Conservation (phyloP, 345 rosid genomes). For the Ceriops zippeliana region DNA sequence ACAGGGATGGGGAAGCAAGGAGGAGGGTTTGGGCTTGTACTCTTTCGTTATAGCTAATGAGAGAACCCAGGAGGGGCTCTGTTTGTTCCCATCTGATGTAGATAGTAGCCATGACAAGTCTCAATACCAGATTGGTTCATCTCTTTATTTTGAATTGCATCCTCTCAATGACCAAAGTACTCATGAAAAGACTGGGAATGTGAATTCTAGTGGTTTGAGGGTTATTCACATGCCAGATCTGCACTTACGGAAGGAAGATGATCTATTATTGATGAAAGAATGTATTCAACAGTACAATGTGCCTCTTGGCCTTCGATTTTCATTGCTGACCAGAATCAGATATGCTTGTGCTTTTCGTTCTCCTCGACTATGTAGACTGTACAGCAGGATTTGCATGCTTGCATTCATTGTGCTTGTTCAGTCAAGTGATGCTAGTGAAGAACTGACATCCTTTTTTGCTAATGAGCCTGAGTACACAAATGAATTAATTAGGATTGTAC, state of each 20-base stretch:
- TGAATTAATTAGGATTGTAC: constrained; percentile 86
- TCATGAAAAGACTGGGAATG: constrained; percentile 32
- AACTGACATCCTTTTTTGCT: constrained; percentile 78
- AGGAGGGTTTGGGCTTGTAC: constrained; percentile 90
- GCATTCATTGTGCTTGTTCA: constrained; percentile 94
- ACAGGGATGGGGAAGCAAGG: constrained; percentile 99
- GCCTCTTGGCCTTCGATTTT: constrained; percentile 73
- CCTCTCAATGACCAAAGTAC: constrained; percentile 42
- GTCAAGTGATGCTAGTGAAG: constrained; percentile 90
- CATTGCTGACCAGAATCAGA: constrained; percentile 84
- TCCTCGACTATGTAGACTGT: constrained; percentile 76
- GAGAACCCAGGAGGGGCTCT: constrained; percentile 72
- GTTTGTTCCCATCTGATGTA: constrained; percentile 71
- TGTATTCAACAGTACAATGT: constrained; percentile 74
- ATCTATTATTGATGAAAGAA: constrained; percentile 65
- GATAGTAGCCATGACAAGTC: constrained; percentile 57
- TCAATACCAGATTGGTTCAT: constrained; percentile 70
- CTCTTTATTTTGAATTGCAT: constrained; percentile 85
- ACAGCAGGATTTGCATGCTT: constrained; percentile 89
- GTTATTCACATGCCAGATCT: constrained; percentile 73
- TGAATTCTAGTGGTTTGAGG: constrained; percentile 41
- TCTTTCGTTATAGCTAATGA: constrained; percentile 90
- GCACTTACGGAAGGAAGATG: constrained; percentile 84
- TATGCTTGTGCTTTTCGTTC: constrained; percentile 89
- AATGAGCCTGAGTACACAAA: constrained; percentile 97